Evolutionary conservation across 148 eudicot species (phyloP), one percentile per base, ranked within the genome.

Genomic region (Simmondsia chinensis): DNA sequence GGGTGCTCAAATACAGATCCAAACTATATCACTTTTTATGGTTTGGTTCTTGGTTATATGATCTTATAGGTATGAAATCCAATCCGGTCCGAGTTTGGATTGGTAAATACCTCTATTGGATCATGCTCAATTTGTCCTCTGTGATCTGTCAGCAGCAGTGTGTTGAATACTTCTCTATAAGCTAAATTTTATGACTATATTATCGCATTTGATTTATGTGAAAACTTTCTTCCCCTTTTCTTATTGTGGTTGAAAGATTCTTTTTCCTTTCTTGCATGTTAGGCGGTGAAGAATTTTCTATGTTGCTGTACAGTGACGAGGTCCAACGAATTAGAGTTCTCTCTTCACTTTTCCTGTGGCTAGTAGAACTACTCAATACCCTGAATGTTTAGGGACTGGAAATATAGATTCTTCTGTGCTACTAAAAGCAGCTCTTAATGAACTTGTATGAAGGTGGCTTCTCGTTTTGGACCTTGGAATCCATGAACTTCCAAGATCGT

Each of bases 371-470:
- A 40, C 72, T 86, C 21, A 66, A 68, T 58, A 13, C 24, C 29
- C 35, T 34, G 69, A 57, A 25, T 53, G 37, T 41, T 43, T 48
- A 49, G 58, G 42, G 42, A 43, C 29, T 32, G 55, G 26, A 21
- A 39, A 24, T 7, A 64, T 63, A 42, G 33, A 9, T 40, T 53
- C 50, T 29, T 36, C 56, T 43, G 25, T 46, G 35, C 41, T 76
- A 28, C 69, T 77, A 5, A 76, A 57, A 57, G 43, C 73, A 57
- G 57, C 61, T 16, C 54, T 79, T 31, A 20, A 52, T 7, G 63
- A 73, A 37, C 69, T 82, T 20, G 47, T 82, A 11, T 70, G 63
- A 20, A 81, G 66, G 64, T 70, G 86, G 56, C 79, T 85, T 47
- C 51, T 58, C 50, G 48, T 65, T 17, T 75, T 81, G 33, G 48